Percentiles rank a stretch among this genome's conserved stretches.
phyloP scores from a whole-genome alignment of 2,329 filamentous ascomycete genomes.

The Talaromyces islandicus region DNA sequence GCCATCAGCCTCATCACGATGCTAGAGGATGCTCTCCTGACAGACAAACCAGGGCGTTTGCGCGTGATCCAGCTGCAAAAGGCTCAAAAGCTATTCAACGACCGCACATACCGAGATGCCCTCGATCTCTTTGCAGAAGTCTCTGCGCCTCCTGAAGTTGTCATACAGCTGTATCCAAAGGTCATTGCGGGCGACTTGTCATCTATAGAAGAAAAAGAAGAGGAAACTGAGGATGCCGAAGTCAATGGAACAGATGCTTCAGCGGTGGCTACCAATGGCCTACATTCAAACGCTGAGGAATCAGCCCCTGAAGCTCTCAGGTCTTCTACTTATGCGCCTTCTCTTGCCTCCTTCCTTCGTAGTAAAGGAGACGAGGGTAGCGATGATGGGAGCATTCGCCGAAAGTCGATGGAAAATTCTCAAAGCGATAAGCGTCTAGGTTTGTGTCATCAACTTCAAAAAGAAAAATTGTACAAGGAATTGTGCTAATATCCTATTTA shows the following conservation, averaged over 20 bases:
- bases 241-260: conserved; percentile 17
- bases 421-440: conserved; percentile 23
- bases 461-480: not conserved
- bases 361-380: conserved; percentile 31
- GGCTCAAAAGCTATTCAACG: conserved; percentile 74
- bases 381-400: conserved; percentile 34
- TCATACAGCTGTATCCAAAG: conserved; percentile 76
- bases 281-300: conserved; percentile 21
- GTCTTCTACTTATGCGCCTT: conserved; percentile 27
- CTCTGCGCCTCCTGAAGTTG: conserved; percentile 79
- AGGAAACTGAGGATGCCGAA: conserved; percentile 24
- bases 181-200: conserved; percentile 79
- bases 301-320: conserved; percentile 22
- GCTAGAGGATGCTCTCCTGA: conserved; percentile 85
- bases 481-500: conserved; percentile 14
- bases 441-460: conserved; percentile 11
- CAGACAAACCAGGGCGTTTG: conserved; percentile 72
- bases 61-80: conserved; percentile 88
- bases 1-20: conserved; percentile 82
- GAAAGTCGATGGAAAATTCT: conserved; percentile 23
- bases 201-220: conserved; percentile 47
- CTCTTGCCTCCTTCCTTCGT: conserved; percentile 33
- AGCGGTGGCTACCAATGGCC: conserved; percentile 21
- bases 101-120: conserved; percentile 75
- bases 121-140: conserved; percentile 90